Evolutionary conservation across 768 basidiomycete genomes (phyloP), one percentile per base, ranked within the genome.

Genomic region (Rhodotorula kratochvilovae): DNA sequence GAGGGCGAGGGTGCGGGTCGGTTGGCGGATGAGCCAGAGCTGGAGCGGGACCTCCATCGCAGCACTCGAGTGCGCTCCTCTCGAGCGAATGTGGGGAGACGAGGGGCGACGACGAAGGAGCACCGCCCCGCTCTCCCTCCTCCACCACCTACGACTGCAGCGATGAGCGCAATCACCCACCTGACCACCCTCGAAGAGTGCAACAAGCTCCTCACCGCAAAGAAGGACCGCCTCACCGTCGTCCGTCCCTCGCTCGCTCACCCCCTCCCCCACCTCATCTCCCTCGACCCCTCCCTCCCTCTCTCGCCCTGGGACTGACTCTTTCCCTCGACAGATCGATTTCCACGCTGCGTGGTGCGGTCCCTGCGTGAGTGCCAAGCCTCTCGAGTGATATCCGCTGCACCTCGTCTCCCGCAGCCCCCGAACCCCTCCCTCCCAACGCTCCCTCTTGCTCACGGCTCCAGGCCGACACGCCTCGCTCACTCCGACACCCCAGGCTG

Each of bases 141-240:
- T 25, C 46, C 15, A 3, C 29, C 8, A 48, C 31, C 43, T 31
- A n/a, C 45, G 27, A 27, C 35, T 2, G 23, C 35, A 2, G 13
- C 72, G 78, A 81, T 73, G 76, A 79, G 71, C 2, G 27, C 45
- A 5, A 62, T 74, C 42, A 70, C 29, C 21, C 31, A 58, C 48
- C 35, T 75, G 43, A 58, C 54, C 19, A 61, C n/a, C 17, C 35
- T 69, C 16, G 31, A 57, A 1, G 59, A 68, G n/a, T 62, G 53
- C 35, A 66, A 67, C 57, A 46, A 57, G n/a, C 68, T 75, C 48
- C 66, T 75, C 54, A 36, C 27, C 3, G 58, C 65, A 3, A 69
- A 61, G 16, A 54, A 67, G 45, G 61, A 67, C 62, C 61, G 57
- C 35, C 63, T 75, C 23, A 51, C 57, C 23, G 66, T 72, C 31